These are phyloP conservation scores for Colletotrichum lini DNA, from an alignment of 2,329 filamentous ascomycete genomes.

Conservation along the genomic window DNA sequence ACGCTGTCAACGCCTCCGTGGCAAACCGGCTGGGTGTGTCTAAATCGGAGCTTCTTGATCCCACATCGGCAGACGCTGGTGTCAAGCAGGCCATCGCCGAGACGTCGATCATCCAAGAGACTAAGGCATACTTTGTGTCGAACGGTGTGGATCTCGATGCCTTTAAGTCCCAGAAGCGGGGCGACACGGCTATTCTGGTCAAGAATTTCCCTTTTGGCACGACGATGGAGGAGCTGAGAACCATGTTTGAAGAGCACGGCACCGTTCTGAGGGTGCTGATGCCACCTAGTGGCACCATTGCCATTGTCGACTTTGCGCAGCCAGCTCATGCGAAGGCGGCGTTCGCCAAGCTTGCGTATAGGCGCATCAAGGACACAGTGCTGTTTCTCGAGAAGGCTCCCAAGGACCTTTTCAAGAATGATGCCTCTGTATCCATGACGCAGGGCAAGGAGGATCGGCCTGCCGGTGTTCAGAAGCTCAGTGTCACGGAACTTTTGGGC, in stretches of 20 bases:
- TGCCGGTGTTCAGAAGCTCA: slow-evolving; percentile 71
- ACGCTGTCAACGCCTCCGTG: slow-evolving; percentile 92
- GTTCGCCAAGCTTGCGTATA: slow-evolving; percentile 88
- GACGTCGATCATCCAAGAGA: slow-evolving; percentile 96
- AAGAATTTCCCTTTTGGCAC: slow-evolving; percentile 96
- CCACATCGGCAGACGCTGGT: slow-evolving; percentile 93
- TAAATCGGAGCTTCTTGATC: slow-evolving; percentile 93
- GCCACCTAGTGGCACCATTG: slow-evolving; percentile 93
- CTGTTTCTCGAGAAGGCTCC: slow-evolving; percentile 96
- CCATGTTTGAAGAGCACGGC: slow-evolving; percentile 88
- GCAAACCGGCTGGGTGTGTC: slow-evolving; percentile 88
- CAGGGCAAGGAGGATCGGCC: slow-evolving; percentile 53
- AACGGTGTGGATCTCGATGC: slow-evolving; percentile 94
- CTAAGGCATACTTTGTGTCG: slow-evolving; percentile 88
- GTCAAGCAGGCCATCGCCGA: slow-evolving; percentile 98
- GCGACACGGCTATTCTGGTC: slow-evolving; percentile 88
- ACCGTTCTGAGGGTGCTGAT: slow-evolving; percentile 87
- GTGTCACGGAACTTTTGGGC: slow-evolving; percentile 78
- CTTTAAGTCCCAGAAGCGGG: slow-evolving; percentile 87
- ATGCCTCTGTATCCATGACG: slow-evolving; percentile 46
- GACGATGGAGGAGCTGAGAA: slow-evolving; percentile 81
- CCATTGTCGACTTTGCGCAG: slow-evolving; percentile 90
- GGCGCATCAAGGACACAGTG: slow-evolving; percentile 90
- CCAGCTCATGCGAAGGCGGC: slow-evolving; percentile 85
- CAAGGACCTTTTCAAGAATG: slow-evolving; percentile 77